Conservation (phyloP, 2,329 filamentous ascomycete genomes). For the Neocucurbitaria cava region DNA sequence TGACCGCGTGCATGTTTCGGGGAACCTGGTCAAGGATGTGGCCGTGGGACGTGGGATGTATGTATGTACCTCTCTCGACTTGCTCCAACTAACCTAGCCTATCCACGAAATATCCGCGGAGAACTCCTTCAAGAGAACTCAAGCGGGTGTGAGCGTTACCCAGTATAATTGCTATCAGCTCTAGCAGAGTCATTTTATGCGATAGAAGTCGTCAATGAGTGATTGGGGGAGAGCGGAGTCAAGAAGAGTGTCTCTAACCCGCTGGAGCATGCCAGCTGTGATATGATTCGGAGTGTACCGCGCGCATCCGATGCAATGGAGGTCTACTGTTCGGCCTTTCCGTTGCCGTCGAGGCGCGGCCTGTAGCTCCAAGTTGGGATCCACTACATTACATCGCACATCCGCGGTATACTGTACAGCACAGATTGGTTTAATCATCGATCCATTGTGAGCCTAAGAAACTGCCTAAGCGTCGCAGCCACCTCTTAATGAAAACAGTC, state of each 20-base stretch:
- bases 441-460: background rate
- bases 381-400: constrained; percentile 10
- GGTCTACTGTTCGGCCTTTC: constrained; percentile 13
- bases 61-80: constrained; percentile 17
- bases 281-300: constrained; percentile 7
- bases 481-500: background rate
- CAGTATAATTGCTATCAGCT: constrained; percentile 2
- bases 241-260: background rate
- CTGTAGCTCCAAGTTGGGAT: background rate
- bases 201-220: background rate
- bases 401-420: constrained; percentile 9
- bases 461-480: background rate
- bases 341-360: constrained; percentile 6
- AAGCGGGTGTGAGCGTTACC: background rate
- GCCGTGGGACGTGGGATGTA: constrained; percentile 17
- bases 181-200: background rate
- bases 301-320: constrained; percentile 9
- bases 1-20: constrained; percentile 12
- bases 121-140: constrained; percentile 1
- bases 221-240: background rate
- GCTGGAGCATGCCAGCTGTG: background rate
- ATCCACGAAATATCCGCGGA: constrained; percentile 19
- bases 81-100: constrained; percentile 1
- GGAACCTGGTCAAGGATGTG: constrained; percentile 18
- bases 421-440: constrained; percentile 2